phyloP scores from a whole-genome alignment of 805 yeast genomes.

The Candida railenensis region DNA sequence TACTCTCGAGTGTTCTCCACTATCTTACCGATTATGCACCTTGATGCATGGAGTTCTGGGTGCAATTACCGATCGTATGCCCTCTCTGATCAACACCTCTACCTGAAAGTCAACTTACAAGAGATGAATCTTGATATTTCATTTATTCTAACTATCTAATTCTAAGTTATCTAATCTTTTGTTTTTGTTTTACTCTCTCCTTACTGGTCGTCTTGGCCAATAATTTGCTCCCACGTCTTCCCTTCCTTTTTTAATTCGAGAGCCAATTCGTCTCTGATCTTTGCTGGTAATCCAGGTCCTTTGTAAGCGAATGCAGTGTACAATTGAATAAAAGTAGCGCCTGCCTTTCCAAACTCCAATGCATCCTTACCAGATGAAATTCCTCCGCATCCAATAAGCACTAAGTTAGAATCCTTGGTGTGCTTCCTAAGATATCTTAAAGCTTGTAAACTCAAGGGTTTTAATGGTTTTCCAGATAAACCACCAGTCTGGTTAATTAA shows the following conservation, averaged over 20 bases:
- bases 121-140: too few species aligned
- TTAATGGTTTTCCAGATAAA: slow-evolving; percentile 87
- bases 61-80: too few species aligned
- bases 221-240: slow-evolving; percentile 78
- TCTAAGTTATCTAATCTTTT: not conserved
- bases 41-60: too few species aligned
- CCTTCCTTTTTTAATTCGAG: slow-evolving; percentile 64
- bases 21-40: too few species aligned
- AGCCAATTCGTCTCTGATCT: slow-evolving; percentile 41
- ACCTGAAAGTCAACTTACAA: too few species aligned
- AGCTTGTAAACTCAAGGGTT: slow-evolving; percentile 73
- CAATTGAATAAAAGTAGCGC: slow-evolving; percentile 85
- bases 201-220: slow-evolving; percentile 57
- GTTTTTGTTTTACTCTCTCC: not conserved
- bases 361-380: slow-evolving; percentile 86
- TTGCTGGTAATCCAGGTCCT: slow-evolving; percentile 78
- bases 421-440: slow-evolving; percentile 69
- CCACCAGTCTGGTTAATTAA: slow-evolving; percentile 74
- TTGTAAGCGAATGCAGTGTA: slow-evolving; percentile 90
- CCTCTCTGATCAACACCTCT: too few species aligned
- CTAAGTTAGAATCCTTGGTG: slow-evolving; percentile 70
- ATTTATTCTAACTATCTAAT: not conserved
- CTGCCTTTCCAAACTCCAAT: slow-evolving; percentile 87
- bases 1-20: too few species aligned
- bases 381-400: slow-evolving; percentile 93